Base-by-base conservation (phyloP, 2,329 filamentous ascomycete species). In the Aspergillus aculeatinus region DNA sequence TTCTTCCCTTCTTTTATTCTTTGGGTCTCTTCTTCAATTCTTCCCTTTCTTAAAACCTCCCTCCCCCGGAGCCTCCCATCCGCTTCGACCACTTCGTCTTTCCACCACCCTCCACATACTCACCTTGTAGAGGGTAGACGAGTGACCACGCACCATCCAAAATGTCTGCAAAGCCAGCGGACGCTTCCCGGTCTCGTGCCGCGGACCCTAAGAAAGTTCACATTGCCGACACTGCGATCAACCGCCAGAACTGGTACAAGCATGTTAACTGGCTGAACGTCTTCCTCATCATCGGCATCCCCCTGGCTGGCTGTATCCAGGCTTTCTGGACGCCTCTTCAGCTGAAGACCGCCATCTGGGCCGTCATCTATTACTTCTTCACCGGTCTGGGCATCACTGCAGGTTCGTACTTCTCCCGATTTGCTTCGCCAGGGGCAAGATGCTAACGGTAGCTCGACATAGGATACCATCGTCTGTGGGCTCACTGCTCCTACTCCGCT, bases 201-300 rank as follows among this genome's bases (percentile, higher is more conserved):
- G 62, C 65, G 48, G 74, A 76, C 62, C 68, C 84, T 54, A 85
- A 88, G 81, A 96, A 96, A 81, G 85, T 89, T 72, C 92, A 96
- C 78, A 95, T 96, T 78, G 87, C 91, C 65, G 92, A 96, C 65
- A 85, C 86, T 64, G 89, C 90, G 60, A 88, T 96, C 69, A 96
- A 91, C 61, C 84, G 82, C 77, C 81, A 83, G 71, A 96, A 96
- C 82, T 95, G 91, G 90, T 88, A 92, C 80, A 89, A 93, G 80
- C 92, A 96, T 74, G 85, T 96, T 82, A 92, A 96, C 84, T 96
- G 92, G 92, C 84, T 96, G 67, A 96, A 96, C 77, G 88, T 91
- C 64, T 84, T 83, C 63, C 85, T 96, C 75, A 94, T 96, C 74
- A 77, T 96, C 66, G 82, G 89, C 67, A 84, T 96, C 50, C 92